Evolutionary conservation across 495 filamentous ascomycete genomes (phyloP).

Genomic region (Evansstolkia leycettana): DNA sequence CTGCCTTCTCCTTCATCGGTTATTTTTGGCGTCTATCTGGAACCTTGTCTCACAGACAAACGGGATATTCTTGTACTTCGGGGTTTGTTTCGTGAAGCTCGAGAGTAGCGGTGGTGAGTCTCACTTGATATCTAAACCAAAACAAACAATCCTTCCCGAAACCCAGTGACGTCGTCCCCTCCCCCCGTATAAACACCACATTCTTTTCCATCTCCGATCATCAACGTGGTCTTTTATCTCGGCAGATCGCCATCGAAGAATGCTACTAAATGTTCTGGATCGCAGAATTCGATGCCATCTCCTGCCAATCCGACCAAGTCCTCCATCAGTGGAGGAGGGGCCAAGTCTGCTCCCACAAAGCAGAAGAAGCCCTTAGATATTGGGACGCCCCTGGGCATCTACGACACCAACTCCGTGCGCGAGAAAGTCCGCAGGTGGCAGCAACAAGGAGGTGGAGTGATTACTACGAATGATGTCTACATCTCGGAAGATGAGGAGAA

Average conservation of each 20-base stretch:
- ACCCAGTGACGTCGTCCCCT: slow-evolving; percentile 5
- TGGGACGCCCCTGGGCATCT: slow-evolving; percentile 34
- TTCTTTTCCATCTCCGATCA: not conserved
- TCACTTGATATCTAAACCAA: too few relatives aligned
- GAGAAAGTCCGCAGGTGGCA: slow-evolving; percentile 70
- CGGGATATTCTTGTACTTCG: not conserved
- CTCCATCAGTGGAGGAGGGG: slow-evolving; percentile 26
- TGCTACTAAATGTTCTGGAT: slow-evolving; percentile 1
- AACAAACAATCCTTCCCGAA: slow-evolving; percentile 6
- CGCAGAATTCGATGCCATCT: slow-evolving; percentile 32
- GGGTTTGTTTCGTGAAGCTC: slow-evolving; percentile 4
- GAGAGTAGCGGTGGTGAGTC: too few relatives aligned
- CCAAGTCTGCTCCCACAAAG: slow-evolving; percentile 23
- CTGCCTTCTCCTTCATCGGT: too few relatives aligned
- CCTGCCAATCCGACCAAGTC: slow-evolving; percentile 29
- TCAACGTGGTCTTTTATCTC: slow-evolving; percentile 1
- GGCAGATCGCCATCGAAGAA: slow-evolving; percentile 3
- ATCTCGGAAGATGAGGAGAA: slow-evolving; percentile 28
- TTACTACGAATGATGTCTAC: slow-evolving; percentile 35
- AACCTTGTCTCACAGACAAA: too few relatives aligned
- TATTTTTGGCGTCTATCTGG: too few relatives aligned
- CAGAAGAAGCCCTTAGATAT: slow-evolving; percentile 34
- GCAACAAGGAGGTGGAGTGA: slow-evolving; percentile 47
- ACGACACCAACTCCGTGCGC: slow-evolving; percentile 50
- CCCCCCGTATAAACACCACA: slow-evolving; percentile 2